These are phyloP conservation scores for Kluyveromyces dobzhanskii DNA, from an alignment of 805 yeast genomes.

Conservation along the genomic window DNA sequence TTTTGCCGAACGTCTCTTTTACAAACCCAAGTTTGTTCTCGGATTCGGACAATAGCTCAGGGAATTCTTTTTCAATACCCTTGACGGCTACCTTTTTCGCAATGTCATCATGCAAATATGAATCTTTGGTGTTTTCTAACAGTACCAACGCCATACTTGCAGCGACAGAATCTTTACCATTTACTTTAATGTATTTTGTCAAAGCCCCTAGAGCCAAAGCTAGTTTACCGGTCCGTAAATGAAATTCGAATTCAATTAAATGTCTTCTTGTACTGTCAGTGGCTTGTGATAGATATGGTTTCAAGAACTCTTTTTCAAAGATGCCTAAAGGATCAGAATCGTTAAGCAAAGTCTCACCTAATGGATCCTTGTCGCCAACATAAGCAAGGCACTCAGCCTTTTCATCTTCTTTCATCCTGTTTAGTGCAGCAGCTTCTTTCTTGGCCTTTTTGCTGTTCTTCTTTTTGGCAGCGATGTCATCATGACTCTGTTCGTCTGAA, in stretches of 20 bases:
- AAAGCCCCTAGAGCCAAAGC: slow-evolving; percentile 26
- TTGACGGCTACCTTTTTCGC: slow-evolving; percentile 26
- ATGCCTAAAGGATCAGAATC: slow-evolving; percentile 35
- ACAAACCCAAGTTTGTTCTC: slow-evolving; percentile 15
- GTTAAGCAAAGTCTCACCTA: slow-evolving; percentile 40
- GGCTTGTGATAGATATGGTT: slow-evolving; percentile 34
- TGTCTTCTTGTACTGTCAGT: slow-evolving; percentile 30
- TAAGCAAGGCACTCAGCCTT: slow-evolving; percentile 34
- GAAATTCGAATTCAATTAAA: slow-evolving; percentile 22
- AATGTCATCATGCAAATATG: slow-evolving; percentile 17
- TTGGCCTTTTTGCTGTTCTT: slow-evolving; percentile 43
- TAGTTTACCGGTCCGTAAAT: slow-evolving; percentile 23
- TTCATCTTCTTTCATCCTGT: slow-evolving; percentile 48
- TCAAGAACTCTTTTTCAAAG: slow-evolving; percentile 37
- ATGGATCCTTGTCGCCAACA: slow-evolving; percentile 47
- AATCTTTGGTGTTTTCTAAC: slow-evolving; percentile 15
- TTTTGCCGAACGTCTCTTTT: slow-evolving; percentile 9
- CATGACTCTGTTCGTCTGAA: slow-evolving; percentile 7
- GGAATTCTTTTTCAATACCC: slow-evolving; percentile 20
- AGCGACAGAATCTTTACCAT: slow-evolving; percentile 15
- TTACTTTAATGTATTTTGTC: slow-evolving; percentile 15
- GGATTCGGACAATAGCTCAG: slow-evolving; percentile 16
- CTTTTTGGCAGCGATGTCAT: slow-evolving; percentile 8
- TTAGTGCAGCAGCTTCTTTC: slow-evolving; percentile 42
- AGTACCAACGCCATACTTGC: slow-evolving; percentile 24